A percentile compares a stretch with the other conserved stretches of the same genome.
Conservation (phyloP, 805 yeast species). For the Ogataea methanolica region DNA sequence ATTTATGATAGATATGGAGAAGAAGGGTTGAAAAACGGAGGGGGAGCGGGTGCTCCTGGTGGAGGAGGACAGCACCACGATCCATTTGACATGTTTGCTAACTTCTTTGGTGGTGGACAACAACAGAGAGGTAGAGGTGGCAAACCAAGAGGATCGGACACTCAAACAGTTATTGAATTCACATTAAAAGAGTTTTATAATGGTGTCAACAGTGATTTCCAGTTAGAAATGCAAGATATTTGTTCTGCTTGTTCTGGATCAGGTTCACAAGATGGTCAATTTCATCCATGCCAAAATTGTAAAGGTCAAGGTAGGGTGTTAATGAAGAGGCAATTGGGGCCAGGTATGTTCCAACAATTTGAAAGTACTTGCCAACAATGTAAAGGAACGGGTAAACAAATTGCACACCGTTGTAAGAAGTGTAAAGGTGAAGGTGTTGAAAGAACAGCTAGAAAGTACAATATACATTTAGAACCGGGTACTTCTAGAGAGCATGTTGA, state of each 20-base stretch:
- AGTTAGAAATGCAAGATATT: slow-evolving; percentile 62
- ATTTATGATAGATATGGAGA: slow-evolving; percentile 76
- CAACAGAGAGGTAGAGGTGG: slow-evolving; percentile 37
- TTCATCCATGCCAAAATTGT: slow-evolving; percentile 63
- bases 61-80: slow-evolving; percentile 24
- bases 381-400: slow-evolving; percentile 68
- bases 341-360: slow-evolving; percentile 84
- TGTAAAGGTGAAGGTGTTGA: slow-evolving; percentile 72
- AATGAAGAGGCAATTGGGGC: slow-evolving; percentile 72
- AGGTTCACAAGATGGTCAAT: slow-evolving; percentile 78
- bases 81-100: slow-evolving; percentile 55
- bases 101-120: slow-evolving; percentile 51
- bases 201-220: slow-evolving; percentile 62
- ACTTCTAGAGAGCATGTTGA: slow-evolving; percentile 54
- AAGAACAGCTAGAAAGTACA: slow-evolving; percentile 50
- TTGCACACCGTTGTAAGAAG: slow-evolving; percentile 56
- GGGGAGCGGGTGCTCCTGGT: slow-evolving; percentile 40
- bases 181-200: slow-evolving; percentile 61
- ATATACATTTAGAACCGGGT: slow-evolving; percentile 67
- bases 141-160: slow-evolving; percentile 45
- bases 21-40: slow-evolving; percentile 64
- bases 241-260: slow-evolving; percentile 80
- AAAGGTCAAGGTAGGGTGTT: slow-evolving; percentile 68
- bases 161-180: slow-evolving; percentile 51
- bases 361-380: slow-evolving; percentile 79